A percentile compares a stretch with the other conserved stretches of the same genome.
Evolutionary conservation across 352 stramenopile genomes (phyloP).

Genomic region (Globisporangium middletonii): DNA sequence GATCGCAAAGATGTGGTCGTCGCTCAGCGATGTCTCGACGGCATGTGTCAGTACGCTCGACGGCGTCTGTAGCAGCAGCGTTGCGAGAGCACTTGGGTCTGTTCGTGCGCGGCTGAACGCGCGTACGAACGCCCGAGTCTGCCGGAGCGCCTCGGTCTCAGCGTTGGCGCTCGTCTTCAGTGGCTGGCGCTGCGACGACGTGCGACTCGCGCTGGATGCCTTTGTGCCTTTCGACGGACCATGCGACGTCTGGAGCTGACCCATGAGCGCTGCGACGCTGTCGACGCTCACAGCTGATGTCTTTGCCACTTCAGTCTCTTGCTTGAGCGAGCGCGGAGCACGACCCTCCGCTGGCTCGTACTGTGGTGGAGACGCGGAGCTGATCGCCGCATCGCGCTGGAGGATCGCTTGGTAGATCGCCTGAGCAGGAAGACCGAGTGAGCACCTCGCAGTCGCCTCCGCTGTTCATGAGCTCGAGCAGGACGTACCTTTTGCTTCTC

Average conservation of each 20-base stretch:
- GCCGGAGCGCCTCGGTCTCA: conserved; percentile 2
- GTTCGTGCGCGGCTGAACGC: conserved; percentile 4
- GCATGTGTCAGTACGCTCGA: not conserved
- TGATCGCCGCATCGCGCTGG: conserved; percentile 2
- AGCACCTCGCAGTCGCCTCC: not conserved
- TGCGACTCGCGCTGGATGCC: not conserved
- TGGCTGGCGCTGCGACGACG: too few species aligned
- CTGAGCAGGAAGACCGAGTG: not conserved
- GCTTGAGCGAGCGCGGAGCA: too few species aligned
- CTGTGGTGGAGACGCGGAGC: not conserved
- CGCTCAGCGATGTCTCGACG: conserved; percentile 6
- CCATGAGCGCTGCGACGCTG: too few species aligned
- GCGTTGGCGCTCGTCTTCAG: not conserved
- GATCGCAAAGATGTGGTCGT: conserved; percentile 10
- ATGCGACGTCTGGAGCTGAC: too few species aligned
- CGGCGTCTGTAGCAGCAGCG: conserved; percentile 7
- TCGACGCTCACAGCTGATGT: too few species aligned
- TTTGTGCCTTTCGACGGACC: not conserved
- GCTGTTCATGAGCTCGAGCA: not conserved
- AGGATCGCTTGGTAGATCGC: conserved; percentile 16
- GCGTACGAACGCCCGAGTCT: conserved; percentile 8
- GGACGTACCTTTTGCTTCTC: conserved; percentile 7
- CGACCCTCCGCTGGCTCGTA: too few species aligned
- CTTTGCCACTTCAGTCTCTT: too few species aligned
- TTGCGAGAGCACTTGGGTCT: not conserved